Conservation (phyloP, 2,329 filamentous ascomycete species). For the Pyrenochaeta sp. region DNA sequence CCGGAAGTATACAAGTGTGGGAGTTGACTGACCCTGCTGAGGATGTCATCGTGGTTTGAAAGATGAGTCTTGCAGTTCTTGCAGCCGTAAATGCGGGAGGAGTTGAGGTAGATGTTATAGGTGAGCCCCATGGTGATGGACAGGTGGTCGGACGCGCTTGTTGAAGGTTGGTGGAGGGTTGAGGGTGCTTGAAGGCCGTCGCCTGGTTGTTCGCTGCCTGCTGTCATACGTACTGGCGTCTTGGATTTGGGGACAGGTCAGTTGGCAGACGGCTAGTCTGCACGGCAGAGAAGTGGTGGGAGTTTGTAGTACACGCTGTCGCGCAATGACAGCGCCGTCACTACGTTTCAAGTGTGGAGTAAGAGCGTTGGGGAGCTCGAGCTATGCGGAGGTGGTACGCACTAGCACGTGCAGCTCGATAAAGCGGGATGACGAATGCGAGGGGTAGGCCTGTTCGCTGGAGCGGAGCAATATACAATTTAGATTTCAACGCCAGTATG, state of each 20-base stretch:
- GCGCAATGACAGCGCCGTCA: conserved; percentile 17
- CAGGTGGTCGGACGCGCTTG: conserved; percentile 9
- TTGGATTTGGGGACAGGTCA: conserved; percentile 3
- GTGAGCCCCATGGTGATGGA: conserved; percentile 76
- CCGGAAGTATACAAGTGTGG: neutral
- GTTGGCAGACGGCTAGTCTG: conserved; percentile 5
- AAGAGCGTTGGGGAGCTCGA: conserved; percentile 12
- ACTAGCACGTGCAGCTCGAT: conserved; percentile 29
- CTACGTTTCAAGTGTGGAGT: conserved; percentile 10
- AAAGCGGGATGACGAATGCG: conserved; percentile 19
- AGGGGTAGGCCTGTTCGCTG: conserved; percentile 2
- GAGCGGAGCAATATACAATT: neutral
- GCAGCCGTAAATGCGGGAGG: conserved; percentile 86
- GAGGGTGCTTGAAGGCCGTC: conserved; percentile 8
- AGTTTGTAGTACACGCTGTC: conserved; percentile 11
- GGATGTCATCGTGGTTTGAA: conserved; percentile 93
- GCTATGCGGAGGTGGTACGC: conserved; percentile 20
- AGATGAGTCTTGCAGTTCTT: conserved; percentile 96
- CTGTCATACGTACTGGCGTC: conserved; percentile 19
- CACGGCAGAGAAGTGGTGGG: conserved; percentile 2
- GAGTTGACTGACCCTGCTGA: conserved; percentile 75
- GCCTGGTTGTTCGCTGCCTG: conserved; percentile 15
- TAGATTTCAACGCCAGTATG: neutral
- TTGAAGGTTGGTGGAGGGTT: conserved; percentile 10
- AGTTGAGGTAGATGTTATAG: conserved; percentile 91